Evolutionary conservation across 1,139 yeast genomes (phyloP), one percentile per base, ranked within the genome.

Genomic region (Magnusiomyces sp.): DNA sequence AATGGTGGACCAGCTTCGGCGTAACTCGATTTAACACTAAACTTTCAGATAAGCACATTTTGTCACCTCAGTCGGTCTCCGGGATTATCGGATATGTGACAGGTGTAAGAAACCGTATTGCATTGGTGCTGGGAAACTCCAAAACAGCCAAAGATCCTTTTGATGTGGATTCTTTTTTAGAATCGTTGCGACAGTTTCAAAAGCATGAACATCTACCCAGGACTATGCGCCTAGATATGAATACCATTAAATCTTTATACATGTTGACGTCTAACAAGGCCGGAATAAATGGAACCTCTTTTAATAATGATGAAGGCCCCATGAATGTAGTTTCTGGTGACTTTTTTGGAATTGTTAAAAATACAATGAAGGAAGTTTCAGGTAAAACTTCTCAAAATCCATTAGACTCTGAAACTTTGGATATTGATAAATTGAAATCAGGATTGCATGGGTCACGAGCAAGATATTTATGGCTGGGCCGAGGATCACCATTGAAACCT

Each of bases 1-100:
- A 74, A 50, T 92, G 97, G 97, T 90, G 97, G 97, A 74, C 73
- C 43, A 65, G 79, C 44, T 77, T 84, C 56, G 95, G 95, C 0
- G 70, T 76, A 33, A 75, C 77, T 10, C 83, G 81, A 59, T 81
- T 73, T 51, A 64, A 76, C 63, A 67, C 71, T 62, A 47, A 74
- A 66, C 52, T 58, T n/a, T 57, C 68, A 51, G 59, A 71, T 14
- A 72, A 69, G 52, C 76, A 77, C 56, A 66, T 75, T 0, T 63
- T 84, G 51, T 81, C 86, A 0, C 76, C 90, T 0, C 72, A 79
- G n/a, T 75, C 88, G 0, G 86, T 83, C 0, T 75, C 85, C 0
- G 81, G 81, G 0, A 64, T 82, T 2, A 64, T 87, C 5, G 88
- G 95, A 49, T 75, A 84, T 59, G 75, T 85, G 0, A 66, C 83